phyloP scores from a whole-genome alignment of 495 filamentous ascomycete species.

The Sordaria brevicollis region DNA sequence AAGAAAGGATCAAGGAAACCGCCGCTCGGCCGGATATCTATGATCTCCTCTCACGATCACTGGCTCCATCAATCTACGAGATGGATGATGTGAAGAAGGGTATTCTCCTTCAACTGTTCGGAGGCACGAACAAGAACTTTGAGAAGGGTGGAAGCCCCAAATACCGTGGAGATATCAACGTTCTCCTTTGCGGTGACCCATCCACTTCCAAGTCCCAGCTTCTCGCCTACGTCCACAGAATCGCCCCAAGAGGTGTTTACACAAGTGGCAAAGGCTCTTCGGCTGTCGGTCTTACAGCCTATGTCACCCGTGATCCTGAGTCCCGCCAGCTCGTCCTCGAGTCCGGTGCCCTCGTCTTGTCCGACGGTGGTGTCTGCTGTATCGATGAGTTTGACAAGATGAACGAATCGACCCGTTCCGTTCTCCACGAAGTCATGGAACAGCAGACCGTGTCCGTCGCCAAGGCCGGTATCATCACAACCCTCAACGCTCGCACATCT shows the following conservation, averaged over 20 bases:
- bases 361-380: slow-evolving; percentile 94
- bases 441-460: slow-evolving; percentile 98
- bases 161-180: slow-evolving; percentile 95
- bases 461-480: slow-evolving; percentile 98
- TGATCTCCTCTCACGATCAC: slow-evolving; percentile 80
- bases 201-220: slow-evolving; percentile 95
- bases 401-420: slow-evolving; percentile 89
- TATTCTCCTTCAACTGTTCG: slow-evolving; percentile 90
- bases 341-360: slow-evolving; percentile 88
- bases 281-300: slow-evolving; percentile 96
- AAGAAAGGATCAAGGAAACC: slow-evolving; percentile 76
- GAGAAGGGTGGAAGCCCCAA: slow-evolving; percentile 91
- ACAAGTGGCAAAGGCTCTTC: slow-evolving; percentile 96
- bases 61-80: slow-evolving; percentile 93
- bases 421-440: slow-evolving; percentile 99
- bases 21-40: slow-evolving; percentile 81
- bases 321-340: slow-evolving; percentile 93
- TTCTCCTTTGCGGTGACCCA: slow-evolving; percentile 92
- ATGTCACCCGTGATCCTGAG: slow-evolving; percentile 85
- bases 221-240: slow-evolving; percentile 90
- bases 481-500: slow-evolving; percentile 85
- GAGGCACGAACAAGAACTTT: slow-evolving; percentile 97
- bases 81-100: slow-evolving; percentile 99
- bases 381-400: slow-evolving; percentile 99
- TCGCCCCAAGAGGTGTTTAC: slow-evolving; percentile 93